These are phyloP conservation scores for Paracamarosporium sp. DNA, from an alignment of 2,329 filamentous ascomycete species.

Conservation along the genomic window DNA sequence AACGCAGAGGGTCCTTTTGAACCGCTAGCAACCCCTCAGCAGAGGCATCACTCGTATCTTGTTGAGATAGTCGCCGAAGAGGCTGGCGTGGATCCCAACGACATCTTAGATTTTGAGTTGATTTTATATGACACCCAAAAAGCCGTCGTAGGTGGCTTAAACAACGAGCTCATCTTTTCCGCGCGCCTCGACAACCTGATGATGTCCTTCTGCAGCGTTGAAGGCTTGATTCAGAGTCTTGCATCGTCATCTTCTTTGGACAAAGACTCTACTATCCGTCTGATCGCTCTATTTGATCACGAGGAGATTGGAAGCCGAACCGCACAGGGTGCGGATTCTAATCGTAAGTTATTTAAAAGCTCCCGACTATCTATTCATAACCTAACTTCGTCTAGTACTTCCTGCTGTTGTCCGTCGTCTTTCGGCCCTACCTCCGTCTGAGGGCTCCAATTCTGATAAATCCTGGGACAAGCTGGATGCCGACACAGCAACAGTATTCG, in stretches of 20 bases:
- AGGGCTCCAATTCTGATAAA: slow-evolving; percentile 63
- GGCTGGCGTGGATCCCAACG: slow-evolving; percentile 71
- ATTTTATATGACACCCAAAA: slow-evolving; percentile 97
- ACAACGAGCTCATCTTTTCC: slow-evolving; percentile 95
- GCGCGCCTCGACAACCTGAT: slow-evolving; percentile 94
- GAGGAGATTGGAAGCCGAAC: slow-evolving; percentile 95
- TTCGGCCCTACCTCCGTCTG: slow-evolving; percentile 74
- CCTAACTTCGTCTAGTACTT: slow-evolving; percentile 59
- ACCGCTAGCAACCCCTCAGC: slow-evolving; percentile 76
- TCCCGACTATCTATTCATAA: not conserved
- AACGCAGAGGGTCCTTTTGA: slow-evolving; percentile 61
- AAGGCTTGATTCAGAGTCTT: slow-evolving; percentile 83
- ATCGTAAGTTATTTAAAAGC: slow-evolving; percentile 50
- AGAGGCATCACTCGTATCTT: slow-evolving; percentile 88
- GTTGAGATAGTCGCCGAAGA: slow-evolving; percentile 85
- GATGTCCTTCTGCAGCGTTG: slow-evolving; percentile 93
- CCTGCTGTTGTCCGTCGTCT: slow-evolving; percentile 86
- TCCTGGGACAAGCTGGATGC: slow-evolving; percentile 68
- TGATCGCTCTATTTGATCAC: slow-evolving; percentile 96
- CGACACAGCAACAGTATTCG: slow-evolving; percentile 78
- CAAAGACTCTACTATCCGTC: slow-evolving; percentile 79
- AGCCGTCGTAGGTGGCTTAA: slow-evolving; percentile 84
- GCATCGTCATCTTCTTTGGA: slow-evolving; percentile 69
- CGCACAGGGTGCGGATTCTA: slow-evolving; percentile 92
- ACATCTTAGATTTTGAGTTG: slow-evolving; percentile 92